phyloP scores from a whole-genome alignment of 2,329 filamentous ascomycete genomes.

The Phaeosphaeriaceae sp. region DNA sequence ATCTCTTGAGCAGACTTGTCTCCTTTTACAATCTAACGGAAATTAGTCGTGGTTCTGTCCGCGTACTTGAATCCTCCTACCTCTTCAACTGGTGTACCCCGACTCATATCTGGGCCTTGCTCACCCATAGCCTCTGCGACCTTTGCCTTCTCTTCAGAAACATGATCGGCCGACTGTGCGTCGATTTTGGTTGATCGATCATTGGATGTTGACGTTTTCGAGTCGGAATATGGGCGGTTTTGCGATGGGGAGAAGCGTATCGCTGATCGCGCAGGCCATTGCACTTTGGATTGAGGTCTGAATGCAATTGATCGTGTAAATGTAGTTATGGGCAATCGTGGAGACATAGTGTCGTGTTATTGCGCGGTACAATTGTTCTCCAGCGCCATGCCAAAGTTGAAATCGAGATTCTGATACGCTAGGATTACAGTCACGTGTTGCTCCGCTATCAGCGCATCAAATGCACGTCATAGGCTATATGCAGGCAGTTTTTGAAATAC shows the following conservation, averaged over 20 bases:
- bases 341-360: conserved; percentile 43
- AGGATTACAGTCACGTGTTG: not conserved
- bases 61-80: conserved; percentile 46
- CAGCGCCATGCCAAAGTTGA: not conserved
- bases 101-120: conserved; percentile 65
- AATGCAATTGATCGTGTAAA: conserved; percentile 43
- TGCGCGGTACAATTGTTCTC: conserved; percentile 6
- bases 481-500: too few relatives aligned
- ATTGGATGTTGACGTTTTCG: conserved; percentile 38
- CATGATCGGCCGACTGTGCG: conserved; percentile 58
- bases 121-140: conserved; percentile 64
- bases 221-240: conserved; percentile 39
- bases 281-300: conserved; percentile 33
- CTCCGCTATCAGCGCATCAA: not conserved
- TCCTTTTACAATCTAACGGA: conserved; percentile 64
- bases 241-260: conserved; percentile 31
- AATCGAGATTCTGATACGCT: not conserved
- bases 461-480: too few relatives aligned
- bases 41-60: conserved; percentile 15
- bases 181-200: conserved; percentile 40
- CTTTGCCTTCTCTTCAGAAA: conserved; percentile 69
- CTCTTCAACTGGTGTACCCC: conserved; percentile 71
- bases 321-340: conserved; percentile 43
- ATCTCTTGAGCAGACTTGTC: conserved; percentile 67
- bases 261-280: conserved; percentile 37